Percentiles rank a stretch among this genome's conserved stretches.
phyloP scores from a whole-genome alignment of 805 yeast genomes.

The Wickerhamia fluorescens region DNA sequence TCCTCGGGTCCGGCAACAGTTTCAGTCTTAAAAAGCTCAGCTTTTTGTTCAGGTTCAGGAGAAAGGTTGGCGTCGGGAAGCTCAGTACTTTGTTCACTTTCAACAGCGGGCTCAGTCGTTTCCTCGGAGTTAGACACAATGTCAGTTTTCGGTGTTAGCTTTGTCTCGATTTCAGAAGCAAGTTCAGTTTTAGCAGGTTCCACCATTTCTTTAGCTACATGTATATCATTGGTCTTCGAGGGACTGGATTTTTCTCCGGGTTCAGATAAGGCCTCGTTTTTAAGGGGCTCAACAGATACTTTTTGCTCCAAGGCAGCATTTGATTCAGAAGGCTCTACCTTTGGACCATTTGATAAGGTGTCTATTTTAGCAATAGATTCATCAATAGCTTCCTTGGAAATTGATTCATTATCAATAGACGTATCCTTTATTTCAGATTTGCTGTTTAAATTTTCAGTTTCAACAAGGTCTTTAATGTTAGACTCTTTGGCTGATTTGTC shows the following conservation, averaged over 20 bases:
- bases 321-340: constrained; percentile 1
- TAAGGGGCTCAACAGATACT: constrained; percentile 1
- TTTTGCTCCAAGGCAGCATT: neutral
- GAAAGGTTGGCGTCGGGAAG: neutral
- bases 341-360: constrained; percentile 1
- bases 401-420: neutral
- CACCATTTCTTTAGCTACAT: neutral
- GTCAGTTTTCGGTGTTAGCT: too few species aligned
- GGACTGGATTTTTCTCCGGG: neutral
- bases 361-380: neutral
- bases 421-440: constrained; percentile 1
- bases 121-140: too few species aligned
- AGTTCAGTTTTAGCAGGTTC: too few species aligned
- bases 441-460: too few species aligned
- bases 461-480: too few species aligned
- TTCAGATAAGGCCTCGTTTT: constrained; percentile 1
- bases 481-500: too few species aligned
- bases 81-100: neutral
- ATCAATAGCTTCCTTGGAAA: constrained; percentile 1
- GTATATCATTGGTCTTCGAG: neutral
- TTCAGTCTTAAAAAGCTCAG: constrained; percentile 2
- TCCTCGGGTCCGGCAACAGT: neutral
- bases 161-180: neutral
- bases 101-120: too few species aligned
- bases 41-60: constrained; percentile 1